Evolutionary conservation across 306 rosid genomes (phyloP).

Genomic region (Quercus dentata): DNA sequence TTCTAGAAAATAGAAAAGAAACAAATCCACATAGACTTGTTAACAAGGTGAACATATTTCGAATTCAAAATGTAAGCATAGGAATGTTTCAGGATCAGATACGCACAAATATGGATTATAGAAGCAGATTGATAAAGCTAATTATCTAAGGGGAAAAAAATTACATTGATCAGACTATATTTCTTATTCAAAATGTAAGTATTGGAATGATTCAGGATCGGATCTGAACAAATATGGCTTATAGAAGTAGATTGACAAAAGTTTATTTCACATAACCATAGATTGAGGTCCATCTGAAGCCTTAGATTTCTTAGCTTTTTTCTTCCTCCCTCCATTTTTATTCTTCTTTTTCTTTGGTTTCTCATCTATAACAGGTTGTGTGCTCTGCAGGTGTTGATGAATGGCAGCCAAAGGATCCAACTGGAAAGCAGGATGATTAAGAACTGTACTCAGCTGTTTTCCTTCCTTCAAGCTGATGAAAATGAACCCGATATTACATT

Average conservation of each 20-base stretch:
- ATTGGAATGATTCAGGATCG: not conserved
- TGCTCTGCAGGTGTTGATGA: slow-evolving; percentile 49
- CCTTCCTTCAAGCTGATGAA: slow-evolving; percentile 69
- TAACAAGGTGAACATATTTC: slow-evolving; percentile 7
- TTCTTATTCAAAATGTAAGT: slow-evolving; percentile 10
- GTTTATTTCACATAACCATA: slow-evolving; percentile 46
- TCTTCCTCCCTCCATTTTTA: slow-evolving; percentile 63
- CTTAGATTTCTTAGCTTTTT: slow-evolving; percentile 50
- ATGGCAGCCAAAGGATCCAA: slow-evolving; percentile 59
- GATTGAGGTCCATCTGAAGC: slow-evolving; percentile 36
- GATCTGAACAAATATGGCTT: slow-evolving; percentile 6
- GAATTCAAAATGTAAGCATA: slow-evolving; percentile 13
- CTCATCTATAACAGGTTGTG: slow-evolving; percentile 57
- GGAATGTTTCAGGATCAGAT: not conserved
- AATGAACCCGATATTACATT: not conserved
- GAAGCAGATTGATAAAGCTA: not conserved
- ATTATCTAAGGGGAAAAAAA: not conserved
- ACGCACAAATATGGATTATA: slow-evolving; percentile 1
- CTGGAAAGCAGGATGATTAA: slow-evolving; percentile 51
- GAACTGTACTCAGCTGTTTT: slow-evolving; percentile 45
- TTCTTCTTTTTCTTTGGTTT: slow-evolving; percentile 53
- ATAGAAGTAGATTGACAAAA: slow-evolving; percentile 3
- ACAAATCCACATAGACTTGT: not conserved
- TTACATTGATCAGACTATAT: not conserved
- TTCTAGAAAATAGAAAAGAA: no score